A percentile compares a stretch with the other conserved stretches of the same genome.
These are phyloP conservation scores for Rhododendron kiyosumense DNA, from an alignment of 148 eudicot genomes.

Conservation along the genomic window DNA sequence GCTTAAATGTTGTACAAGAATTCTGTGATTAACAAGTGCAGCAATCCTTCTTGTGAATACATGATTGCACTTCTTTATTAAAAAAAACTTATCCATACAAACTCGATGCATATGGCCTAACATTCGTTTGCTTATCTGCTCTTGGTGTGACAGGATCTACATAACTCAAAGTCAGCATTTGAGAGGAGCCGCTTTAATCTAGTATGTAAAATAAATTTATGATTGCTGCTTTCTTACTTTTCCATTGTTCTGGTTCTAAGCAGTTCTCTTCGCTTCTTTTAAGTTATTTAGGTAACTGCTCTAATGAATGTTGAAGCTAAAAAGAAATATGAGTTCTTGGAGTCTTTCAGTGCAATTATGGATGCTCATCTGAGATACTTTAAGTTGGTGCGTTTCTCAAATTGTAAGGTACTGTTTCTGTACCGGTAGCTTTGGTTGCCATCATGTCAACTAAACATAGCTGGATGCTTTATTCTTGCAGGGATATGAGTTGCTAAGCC, in stretches of 20 bases:
- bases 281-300: slow-evolving; percentile 84
- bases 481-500: slow-evolving; percentile 82
- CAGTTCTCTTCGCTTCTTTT: slow-evolving; percentile 27
- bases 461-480: slow-evolving; percentile 30
- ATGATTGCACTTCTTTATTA: background rate
- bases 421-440: slow-evolving; percentile 2
- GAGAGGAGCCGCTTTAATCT: slow-evolving; percentile 88
- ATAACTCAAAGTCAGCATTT: slow-evolving; percentile 85
- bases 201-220: slow-evolving; percentile 38
- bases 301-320: slow-evolving; percentile 84
- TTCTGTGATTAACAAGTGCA: background rate
- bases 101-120: background rate
- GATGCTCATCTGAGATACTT: slow-evolving; percentile 96
- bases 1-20: background rate
- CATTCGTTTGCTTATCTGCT: slow-evolving; percentile 11
- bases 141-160: slow-evolving; percentile 55
- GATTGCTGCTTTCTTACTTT: background rate
- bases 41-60: background rate
- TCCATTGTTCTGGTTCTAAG: slow-evolving; percentile 16
- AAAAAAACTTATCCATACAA: background rate
- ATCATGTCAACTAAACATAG: slow-evolving; percentile 8
- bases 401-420: background rate
- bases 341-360: slow-evolving; percentile 92
- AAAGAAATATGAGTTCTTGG: slow-evolving; percentile 90
- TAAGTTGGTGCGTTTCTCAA: slow-evolving; percentile 54